A percentile compares a stretch with the other conserved stretches of the same genome.
phyloP scores from a whole-genome alignment of 306 rosid genomes.

The Sesbania bispinosa region DNA sequence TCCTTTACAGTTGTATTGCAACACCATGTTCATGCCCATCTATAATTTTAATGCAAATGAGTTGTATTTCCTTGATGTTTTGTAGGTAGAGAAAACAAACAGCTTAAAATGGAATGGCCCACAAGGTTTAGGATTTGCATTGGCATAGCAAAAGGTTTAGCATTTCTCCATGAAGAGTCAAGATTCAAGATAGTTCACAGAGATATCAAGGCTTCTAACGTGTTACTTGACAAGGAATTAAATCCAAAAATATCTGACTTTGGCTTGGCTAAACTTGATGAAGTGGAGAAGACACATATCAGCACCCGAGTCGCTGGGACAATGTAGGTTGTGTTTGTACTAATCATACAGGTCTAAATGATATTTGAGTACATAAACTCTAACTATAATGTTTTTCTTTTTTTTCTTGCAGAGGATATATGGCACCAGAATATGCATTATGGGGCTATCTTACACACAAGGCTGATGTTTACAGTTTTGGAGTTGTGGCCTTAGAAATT shows the following conservation, averaged over 20 bases:
- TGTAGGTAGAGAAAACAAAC: constrained; percentile 35
- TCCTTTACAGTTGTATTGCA: too few relatives aligned
- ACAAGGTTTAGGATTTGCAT: constrained; percentile 59
- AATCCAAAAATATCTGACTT: constrained; percentile 80
- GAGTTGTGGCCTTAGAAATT: too few relatives aligned
- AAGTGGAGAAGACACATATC: constrained; percentile 68
- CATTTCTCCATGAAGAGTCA: constrained; percentile 76
- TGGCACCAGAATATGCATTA: constrained; percentile 89
- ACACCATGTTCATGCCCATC: too few relatives aligned
- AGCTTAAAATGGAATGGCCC: constrained; percentile 51
- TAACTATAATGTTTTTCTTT: neutral
- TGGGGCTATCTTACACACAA: too few relatives aligned
- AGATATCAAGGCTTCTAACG: constrained; percentile 82
- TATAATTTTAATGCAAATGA: neutral
- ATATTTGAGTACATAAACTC: neutral
- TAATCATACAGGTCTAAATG: neutral
- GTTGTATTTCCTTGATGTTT: neutral
- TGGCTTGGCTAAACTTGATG: constrained; percentile 72
- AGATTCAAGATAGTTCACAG: constrained; percentile 68
- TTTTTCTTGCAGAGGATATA: constrained; percentile 69
- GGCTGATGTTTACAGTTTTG: too few relatives aligned
- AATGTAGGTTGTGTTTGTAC: constrained; percentile 42
- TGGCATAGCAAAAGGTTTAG: constrained; percentile 77
- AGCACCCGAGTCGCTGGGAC: constrained; percentile 82
- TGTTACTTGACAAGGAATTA: constrained; percentile 54